A percentile compares a stretch with the other conserved stretches of the same genome.
phyloP scores from a whole-genome alignment of 2,329 filamentous ascomycete species.

The Samsoniella hepiali region DNA sequence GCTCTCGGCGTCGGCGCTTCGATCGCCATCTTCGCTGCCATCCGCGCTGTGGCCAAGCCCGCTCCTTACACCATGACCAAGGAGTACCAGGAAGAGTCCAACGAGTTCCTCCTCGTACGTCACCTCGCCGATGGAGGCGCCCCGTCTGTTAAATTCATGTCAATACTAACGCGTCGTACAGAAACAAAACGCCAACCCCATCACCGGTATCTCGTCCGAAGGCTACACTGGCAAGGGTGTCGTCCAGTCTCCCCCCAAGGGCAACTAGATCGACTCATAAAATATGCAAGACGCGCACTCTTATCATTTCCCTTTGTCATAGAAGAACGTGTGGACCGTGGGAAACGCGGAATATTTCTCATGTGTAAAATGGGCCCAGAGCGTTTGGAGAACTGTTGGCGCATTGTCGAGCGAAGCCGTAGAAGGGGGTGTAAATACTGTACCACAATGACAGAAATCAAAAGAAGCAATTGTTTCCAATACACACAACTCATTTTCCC shows the following conservation, averaged over 20 bases:
- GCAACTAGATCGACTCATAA: constrained; percentile 37
- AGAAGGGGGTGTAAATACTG: constrained; percentile 41
- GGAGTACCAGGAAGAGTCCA: constrained; percentile 94
- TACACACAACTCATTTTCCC: constrained; percentile 2
- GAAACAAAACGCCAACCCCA: constrained; percentile 80
- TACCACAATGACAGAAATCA: constrained; percentile 39
- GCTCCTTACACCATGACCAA: constrained; percentile 85
- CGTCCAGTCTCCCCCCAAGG: constrained; percentile 66
- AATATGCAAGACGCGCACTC: constrained; percentile 19
- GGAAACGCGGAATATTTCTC: constrained; percentile 26
- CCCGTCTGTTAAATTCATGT: not conserved
- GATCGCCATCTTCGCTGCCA: constrained; percentile 66
- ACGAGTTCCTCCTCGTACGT: constrained; percentile 89
- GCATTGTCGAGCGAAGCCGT: constrained; percentile 11
- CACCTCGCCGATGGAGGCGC: not conserved
- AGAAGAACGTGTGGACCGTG: constrained; percentile 32
- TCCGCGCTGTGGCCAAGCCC: constrained; percentile 69
- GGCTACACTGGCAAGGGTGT: constrained; percentile 75
- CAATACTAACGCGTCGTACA: constrained; percentile 37
- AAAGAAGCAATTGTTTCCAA: constrained; percentile 22
- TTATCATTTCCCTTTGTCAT: constrained; percentile 34
- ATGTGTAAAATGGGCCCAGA: constrained; percentile 36
- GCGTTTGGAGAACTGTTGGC: constrained; percentile 26
- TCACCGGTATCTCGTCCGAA: constrained; percentile 78
- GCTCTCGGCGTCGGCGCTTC: constrained; percentile 63